phyloP scores from a whole-genome alignment of 805 yeast genomes.

The Wickerhamiella alocasiicola region DNA sequence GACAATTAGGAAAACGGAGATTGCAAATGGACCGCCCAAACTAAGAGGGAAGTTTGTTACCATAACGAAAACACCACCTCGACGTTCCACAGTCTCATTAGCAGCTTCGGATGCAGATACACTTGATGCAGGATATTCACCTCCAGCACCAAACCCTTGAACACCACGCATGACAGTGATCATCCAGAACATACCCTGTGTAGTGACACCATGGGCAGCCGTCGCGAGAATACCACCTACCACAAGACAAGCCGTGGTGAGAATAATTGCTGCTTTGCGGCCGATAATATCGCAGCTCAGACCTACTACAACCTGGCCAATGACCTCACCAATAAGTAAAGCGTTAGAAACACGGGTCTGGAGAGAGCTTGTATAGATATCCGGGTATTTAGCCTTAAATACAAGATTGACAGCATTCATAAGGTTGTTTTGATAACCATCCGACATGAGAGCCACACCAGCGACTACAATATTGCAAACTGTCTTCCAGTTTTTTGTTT shows the following conservation, averaged over 20 bases:
- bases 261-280: slow-evolving; percentile 52
- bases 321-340: slow-evolving; percentile 52
- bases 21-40: slow-evolving; percentile 69
- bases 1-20: slow-evolving; percentile 55
- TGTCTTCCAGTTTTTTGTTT: slow-evolving; percentile 14
- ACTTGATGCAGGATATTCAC: slow-evolving; percentile 61
- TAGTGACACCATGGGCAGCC: slow-evolving; percentile 52
- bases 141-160: slow-evolving; percentile 69
- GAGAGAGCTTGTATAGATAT: slow-evolving; percentile 33
- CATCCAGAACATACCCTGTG: slow-evolving; percentile 63
- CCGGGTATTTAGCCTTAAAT: slow-evolving; percentile 38
- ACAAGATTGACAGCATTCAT: slow-evolving; percentile 58
- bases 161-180: slow-evolving; percentile 60
- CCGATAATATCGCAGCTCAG: slow-evolving; percentile 53
- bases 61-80: slow-evolving; percentile 55
- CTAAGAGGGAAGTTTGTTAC: slow-evolving; percentile 64
- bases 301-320: slow-evolving; percentile 60
- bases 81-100: slow-evolving; percentile 41
- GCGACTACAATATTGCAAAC: slow-evolving; percentile 42
- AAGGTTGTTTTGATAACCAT: slow-evolving; percentile 64
- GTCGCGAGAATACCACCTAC: slow-evolving; percentile 56
- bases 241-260: slow-evolving; percentile 49
- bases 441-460: slow-evolving; percentile 65
- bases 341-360: slow-evolving; percentile 60
- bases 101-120: slow-evolving; percentile 63